Base-by-base conservation (phyloP, 1,139 yeast species). In the Zygosaccharomyces sapae region DNA sequence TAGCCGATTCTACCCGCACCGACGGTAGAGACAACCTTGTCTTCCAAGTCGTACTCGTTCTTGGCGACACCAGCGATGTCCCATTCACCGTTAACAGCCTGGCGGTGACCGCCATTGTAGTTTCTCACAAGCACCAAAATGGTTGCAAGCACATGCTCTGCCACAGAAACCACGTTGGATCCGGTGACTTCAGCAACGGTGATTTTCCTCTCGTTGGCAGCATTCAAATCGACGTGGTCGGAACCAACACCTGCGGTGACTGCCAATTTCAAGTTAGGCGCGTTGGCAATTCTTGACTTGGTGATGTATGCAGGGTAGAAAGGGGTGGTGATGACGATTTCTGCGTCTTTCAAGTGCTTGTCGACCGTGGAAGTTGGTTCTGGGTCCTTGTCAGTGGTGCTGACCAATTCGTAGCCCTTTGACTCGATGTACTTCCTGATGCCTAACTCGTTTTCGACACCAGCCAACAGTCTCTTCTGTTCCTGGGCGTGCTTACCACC, bases 221-320 rank as follows among this genome's bases (percentile, higher is more conserved):
- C 86, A 55, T 75, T 75, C 60, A 86, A 74, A 61, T 86, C 94
- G 54, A 85, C 73, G 67, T 85, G 95, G 65, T 85, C 95, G 10
- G 88, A 81, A 6, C 95, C 95, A 52, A 86, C 90, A 56, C 94
- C 94, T 6, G 94, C 94, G 45, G 92, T 86, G 59, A 85, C 73
- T 55, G 84, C 75, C 49, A 83, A 66, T 71, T 84, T 85, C 68
- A 86, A 75, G 53, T 85, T 84, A 63, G 82, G 81, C 42, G 94
- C 92, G 63, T 79, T 77, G 44, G 70, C 80, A 55, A 86, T 74
- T 59, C 94, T 74, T 59, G 80, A 83, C 51, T 72, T 72, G 46
- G 83, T 79, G 62, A 86, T 73, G 68, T 86, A 86, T 31, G 84
- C 94, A 5, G 95, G 95, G 71, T 77, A 87, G 74, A 86, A 86